Evolutionary conservation across 805 yeast genomes (phyloP).

Genomic region (Metschnikowia hibisci): DNA sequence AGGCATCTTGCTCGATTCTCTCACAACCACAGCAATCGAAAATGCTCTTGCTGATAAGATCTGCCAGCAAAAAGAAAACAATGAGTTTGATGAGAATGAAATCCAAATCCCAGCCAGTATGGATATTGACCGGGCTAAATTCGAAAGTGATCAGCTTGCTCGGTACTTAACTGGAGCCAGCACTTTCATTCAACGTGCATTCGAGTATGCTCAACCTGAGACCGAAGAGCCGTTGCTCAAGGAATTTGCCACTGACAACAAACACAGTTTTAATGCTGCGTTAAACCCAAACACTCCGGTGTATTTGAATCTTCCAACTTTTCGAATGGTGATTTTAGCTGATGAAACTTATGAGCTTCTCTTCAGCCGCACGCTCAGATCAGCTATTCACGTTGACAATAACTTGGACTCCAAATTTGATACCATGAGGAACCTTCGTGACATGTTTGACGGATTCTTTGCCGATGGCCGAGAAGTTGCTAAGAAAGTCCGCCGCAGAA

Average conservation of each 20-base stretch:
- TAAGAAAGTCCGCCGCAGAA: slow-evolving; percentile 78
- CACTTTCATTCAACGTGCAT: slow-evolving; percentile 78
- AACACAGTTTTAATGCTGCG: slow-evolving; percentile 67
- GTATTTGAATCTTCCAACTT: slow-evolving; percentile 74
- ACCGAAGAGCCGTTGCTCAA: slow-evolving; percentile 38
- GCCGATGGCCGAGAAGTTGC: slow-evolving; percentile 95
- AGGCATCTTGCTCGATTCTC: slow-evolving; percentile 57
- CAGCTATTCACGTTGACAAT: slow-evolving; percentile 63
- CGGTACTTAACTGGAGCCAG: slow-evolving; percentile 85
- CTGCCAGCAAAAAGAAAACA: slow-evolving; percentile 37
- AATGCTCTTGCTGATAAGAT: slow-evolving; percentile 64
- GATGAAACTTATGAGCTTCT: slow-evolving; percentile 89
- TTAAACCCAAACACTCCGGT: slow-evolving; percentile 77
- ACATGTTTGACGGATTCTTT: slow-evolving; percentile 84
- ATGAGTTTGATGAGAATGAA: slow-evolving; percentile 22
- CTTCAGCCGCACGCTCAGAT: slow-evolving; percentile 64
- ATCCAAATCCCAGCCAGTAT: slow-evolving; percentile 56
- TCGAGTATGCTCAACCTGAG: slow-evolving; percentile 81
- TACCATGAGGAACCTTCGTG: slow-evolving; percentile 62
- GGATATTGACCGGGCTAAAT: slow-evolving; percentile 57
- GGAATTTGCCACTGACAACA: slow-evolving; percentile 35
- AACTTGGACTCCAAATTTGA: slow-evolving; percentile 45
- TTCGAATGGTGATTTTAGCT: slow-evolving; percentile 90
- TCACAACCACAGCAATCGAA: slow-evolving; percentile 62
- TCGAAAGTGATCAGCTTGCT: slow-evolving; percentile 64